Evolutionary conservation across 352 stramenopile genomes (phyloP), one percentile per base, ranked within the genome.

Genomic region (Plasmopara viticola): DNA sequence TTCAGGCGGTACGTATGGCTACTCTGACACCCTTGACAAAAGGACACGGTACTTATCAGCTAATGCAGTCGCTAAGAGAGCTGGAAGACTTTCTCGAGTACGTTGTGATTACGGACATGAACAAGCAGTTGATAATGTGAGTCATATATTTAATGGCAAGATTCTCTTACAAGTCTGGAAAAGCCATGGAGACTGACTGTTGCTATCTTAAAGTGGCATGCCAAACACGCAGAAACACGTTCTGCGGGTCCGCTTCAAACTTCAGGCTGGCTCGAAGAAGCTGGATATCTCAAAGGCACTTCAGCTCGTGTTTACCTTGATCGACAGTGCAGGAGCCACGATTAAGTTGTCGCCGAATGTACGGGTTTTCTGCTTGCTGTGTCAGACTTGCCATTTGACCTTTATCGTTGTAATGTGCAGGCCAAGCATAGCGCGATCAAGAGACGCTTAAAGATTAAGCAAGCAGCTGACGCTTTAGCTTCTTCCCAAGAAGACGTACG

Each of bases 311-410:
- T 61, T 71, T 28, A 57, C 78, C 33, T 35, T 91, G 40, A 62
- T 91, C 41, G 80, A 91, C 45, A 78, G 65, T 14, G 61, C 75
- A 45, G 80, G 80, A 10, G 77, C 78, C 41, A 85, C 75, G 6
- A 83, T 89, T 47, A 91, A 91, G 60, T 69, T 91, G 29, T 84
- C 80, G 9, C 68, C 72, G 29, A 84, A 91, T 29, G 80, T 87
- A 72, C 42, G 71, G 60, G 41, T 39, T 60, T 30, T 34, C 15
- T 44, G 17, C 15, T 14, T 49, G 18, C 20, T 41, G 45, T 54
- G 18, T 7, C 41, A 48, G 37, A 51, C n/a, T 56, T 31, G 48
- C 34, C n/a, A 43, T n/a, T 54, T 18, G 15, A 31, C 1, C 7
- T 20, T 47, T 10, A 31, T 35, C 25, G n/a, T 20, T 37, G 18